These are phyloP conservation scores for Lecanosticta acicola DNA, from an alignment of 2,329 filamentous ascomycete genomes.

Conservation along the genomic window DNA sequence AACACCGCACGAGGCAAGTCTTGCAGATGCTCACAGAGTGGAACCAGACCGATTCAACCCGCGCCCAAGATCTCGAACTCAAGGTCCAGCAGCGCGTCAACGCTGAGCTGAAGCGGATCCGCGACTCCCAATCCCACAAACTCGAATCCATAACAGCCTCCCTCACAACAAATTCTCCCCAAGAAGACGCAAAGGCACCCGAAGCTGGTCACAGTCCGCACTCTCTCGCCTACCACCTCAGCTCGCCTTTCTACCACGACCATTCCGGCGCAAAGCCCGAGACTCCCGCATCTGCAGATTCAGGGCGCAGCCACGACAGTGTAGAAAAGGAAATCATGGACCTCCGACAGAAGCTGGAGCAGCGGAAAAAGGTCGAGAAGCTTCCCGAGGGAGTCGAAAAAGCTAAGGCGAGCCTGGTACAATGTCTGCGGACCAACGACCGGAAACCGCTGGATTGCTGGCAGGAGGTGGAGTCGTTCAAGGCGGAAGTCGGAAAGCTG, in stretches of 20 bases:
- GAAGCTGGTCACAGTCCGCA: slow-evolving; percentile 17
- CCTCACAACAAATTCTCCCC: slow-evolving; percentile 36
- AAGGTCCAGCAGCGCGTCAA: slow-evolving; percentile 83
- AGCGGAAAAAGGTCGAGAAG: slow-evolving; percentile 54
- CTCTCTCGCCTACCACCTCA: slow-evolving; percentile 30
- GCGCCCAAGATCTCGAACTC: slow-evolving; percentile 75
- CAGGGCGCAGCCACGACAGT: slow-evolving; percentile 44
- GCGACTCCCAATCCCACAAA: slow-evolving; percentile 61
- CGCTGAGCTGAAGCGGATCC: slow-evolving; percentile 75
- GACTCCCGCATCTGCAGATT: slow-evolving; percentile 38
- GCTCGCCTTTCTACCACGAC: slow-evolving; percentile 34
- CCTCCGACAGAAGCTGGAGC: slow-evolving; percentile 46
- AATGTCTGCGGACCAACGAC: slow-evolving; percentile 78
- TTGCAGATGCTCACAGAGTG: slow-evolving; percentile 1
- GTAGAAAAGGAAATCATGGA: slow-evolving; percentile 55
- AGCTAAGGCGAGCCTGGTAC: slow-evolving; percentile 69
- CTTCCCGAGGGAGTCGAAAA: slow-evolving; percentile 66
- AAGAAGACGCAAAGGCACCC: slow-evolving; percentile 30
- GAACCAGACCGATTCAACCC: slow-evolving; percentile 78
- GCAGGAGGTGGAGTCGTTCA: slow-evolving; percentile 86
- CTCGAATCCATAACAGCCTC: slow-evolving; percentile 61
- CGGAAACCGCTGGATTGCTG: slow-evolving; percentile 88
- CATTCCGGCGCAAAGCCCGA: slow-evolving; percentile 33
- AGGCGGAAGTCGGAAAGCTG: slow-evolving; percentile 77
- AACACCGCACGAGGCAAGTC: background rate